Percentiles rank a stretch among this genome's conserved stretches.
Evolutionary conservation across 1,139 yeast genomes (phyloP).

Genomic region (Debaryomyces sp.): DNA sequence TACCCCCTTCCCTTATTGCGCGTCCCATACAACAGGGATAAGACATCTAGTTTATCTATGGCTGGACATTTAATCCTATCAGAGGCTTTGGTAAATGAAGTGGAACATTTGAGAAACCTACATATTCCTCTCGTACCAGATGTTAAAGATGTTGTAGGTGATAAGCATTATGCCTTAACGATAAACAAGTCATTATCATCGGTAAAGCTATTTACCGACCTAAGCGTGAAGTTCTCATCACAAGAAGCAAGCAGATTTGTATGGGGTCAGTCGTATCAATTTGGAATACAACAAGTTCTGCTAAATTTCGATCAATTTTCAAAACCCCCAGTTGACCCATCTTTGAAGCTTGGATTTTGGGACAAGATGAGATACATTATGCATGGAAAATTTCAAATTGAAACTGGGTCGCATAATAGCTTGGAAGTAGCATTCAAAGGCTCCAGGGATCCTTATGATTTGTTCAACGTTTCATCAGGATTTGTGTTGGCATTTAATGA

Average conservation of each 20-base stretch:
- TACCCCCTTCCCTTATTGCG: conserved; percentile 65
- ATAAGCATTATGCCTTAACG: conserved; percentile 55
- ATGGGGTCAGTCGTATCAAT: conserved; percentile 87
- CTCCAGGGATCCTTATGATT: conserved; percentile 47
- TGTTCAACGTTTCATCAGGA: conserved; percentile 43
- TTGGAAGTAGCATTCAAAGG: conserved; percentile 59
- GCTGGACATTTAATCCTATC: conserved; percentile 52
- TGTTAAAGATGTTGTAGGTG: conserved; percentile 28
- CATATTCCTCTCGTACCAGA: conserved; percentile 61
- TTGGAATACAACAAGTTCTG: conserved; percentile 83
- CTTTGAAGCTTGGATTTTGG: conserved; percentile 60
- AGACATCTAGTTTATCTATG: conserved; percentile 33
- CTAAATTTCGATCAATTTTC: conserved; percentile 80
- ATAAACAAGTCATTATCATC: conserved; percentile 80
- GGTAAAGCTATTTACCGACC: conserved; percentile 69
- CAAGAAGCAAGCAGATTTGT: conserved; percentile 66
- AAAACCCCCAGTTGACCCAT: conserved; percentile 75
- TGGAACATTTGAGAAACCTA: conserved; percentile 58
- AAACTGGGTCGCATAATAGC: conserved; percentile 32
- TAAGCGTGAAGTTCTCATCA: conserved; percentile 59
- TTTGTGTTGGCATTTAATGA: conserved; percentile 43
- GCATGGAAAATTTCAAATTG: conserved; percentile 48
- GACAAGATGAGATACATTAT: conserved; percentile 53
- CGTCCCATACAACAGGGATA: conserved; percentile 30
- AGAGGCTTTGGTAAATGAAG: conserved; percentile 42